Conservation (phyloP, 495 filamentous ascomycete genomes). For the Darksidea phi region DNA sequence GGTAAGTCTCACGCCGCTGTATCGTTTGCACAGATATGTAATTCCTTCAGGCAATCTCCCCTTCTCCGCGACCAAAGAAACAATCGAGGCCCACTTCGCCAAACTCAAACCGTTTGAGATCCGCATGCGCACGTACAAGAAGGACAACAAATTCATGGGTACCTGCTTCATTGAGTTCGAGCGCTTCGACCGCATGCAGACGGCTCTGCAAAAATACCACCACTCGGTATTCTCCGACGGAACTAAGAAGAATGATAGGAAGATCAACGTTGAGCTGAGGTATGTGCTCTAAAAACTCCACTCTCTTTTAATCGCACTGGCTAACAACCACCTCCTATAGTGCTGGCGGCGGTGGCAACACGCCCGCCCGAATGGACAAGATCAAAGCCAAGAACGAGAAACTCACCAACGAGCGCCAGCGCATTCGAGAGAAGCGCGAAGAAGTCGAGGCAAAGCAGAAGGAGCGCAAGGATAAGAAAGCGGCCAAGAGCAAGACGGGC, state of each 20-base stretch:
- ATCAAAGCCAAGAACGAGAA: slow-evolving; percentile 84
- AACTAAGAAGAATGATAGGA: slow-evolving; percentile 51
- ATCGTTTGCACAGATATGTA: slow-evolving; percentile 20
- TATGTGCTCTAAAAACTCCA: slow-evolving; percentile 11
- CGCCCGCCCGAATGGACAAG: slow-evolving; percentile 65
- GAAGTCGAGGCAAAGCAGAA: slow-evolving; percentile 33
- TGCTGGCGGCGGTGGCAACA: slow-evolving; percentile 79
- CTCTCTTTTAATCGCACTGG: slow-evolving; percentile 3
- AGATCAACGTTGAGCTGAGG: slow-evolving; percentile 90
- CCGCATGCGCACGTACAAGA: slow-evolving; percentile 71
- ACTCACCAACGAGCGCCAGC: slow-evolving; percentile 51
- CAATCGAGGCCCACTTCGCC: slow-evolving; percentile 72
- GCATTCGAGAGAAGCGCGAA: slow-evolving; percentile 30
- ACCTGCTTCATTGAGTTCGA: slow-evolving; percentile 93
- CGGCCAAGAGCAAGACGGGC: slow-evolving; percentile 13
- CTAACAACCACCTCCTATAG: slow-evolving; percentile 38
- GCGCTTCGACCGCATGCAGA: slow-evolving; percentile 87
- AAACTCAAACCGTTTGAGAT: slow-evolving; percentile 69
- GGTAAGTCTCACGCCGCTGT: slow-evolving; percentile 48
- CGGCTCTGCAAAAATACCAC: slow-evolving; percentile 83
- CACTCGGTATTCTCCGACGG: slow-evolving; percentile 79
- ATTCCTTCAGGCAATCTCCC: slow-evolving; percentile 72
- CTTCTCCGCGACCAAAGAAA: slow-evolving; percentile 68
- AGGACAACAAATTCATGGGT: slow-evolving; percentile 71
- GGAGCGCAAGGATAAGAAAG: slow-evolving; percentile 29